Evolutionary conservation across 139 green algal genomes (phyloP).

Genomic region (Chlamydomonas sphaeroides): DNA sequence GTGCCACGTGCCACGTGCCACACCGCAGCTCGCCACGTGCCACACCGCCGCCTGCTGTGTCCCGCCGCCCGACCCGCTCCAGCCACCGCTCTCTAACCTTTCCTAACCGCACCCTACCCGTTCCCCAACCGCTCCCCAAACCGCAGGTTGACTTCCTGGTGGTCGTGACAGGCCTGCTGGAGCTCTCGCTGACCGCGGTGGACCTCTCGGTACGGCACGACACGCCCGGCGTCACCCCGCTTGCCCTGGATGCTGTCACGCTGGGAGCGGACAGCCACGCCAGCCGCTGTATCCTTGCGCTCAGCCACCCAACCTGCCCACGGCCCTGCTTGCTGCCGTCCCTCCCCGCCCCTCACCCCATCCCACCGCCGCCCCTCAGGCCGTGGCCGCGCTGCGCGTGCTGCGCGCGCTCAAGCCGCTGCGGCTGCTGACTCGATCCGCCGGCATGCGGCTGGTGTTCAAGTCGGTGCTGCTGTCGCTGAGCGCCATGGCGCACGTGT

Average conservation of each 20-base stretch:
- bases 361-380: conserved; percentile 3
- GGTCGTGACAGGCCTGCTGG: conserved; percentile 58
- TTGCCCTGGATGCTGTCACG: no score
- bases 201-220: not conserved
- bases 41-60: not conserved
- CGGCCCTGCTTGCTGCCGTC: no score
- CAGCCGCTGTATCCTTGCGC: no score
- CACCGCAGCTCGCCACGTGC: no score
- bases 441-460: conserved; percentile 85
- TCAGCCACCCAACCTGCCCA: no score
- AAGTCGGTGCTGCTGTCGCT: conserved; percentile 74
- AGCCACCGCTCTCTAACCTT: no score
- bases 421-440: conserved; percentile 71
- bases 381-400: conserved; percentile 65
- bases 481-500: conserved; percentile 78
- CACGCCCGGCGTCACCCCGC: no score
- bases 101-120: no score
- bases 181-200: conserved; percentile 30
- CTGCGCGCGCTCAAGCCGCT: conserved; percentile 81
- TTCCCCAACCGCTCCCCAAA: no score
- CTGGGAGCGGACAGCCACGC: no score
- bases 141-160: conserved; percentile 73
- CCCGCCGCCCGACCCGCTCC: no score
- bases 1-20: no score
- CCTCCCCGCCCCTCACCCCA: not conserved